Evolutionary conservation across 2,329 filamentous ascomycete genomes (phyloP).

Genomic region (Drechslera avenae): DNA sequence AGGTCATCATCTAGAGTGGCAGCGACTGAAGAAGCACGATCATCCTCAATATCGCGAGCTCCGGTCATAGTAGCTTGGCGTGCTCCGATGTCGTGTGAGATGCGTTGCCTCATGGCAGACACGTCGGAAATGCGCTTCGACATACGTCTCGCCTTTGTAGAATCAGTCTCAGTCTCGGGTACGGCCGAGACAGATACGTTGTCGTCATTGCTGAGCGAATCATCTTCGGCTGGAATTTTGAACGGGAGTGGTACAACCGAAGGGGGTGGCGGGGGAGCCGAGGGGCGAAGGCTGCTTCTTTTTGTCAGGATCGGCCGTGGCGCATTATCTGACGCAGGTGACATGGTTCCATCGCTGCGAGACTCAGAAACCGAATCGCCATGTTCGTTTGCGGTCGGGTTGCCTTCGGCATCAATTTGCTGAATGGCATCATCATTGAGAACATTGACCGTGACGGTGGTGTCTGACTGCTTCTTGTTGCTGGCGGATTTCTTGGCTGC

Average conservation of each 20-base stretch:
- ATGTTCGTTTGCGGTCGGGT: constrained; percentile 25
- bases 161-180: constrained; percentile 29
- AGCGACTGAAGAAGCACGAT: constrained; percentile 55
- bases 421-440: constrained; percentile 56
- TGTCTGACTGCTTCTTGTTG: constrained; percentile 44
- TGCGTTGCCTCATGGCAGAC: constrained; percentile 38
- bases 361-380: neutral
- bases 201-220: constrained; percentile 54
- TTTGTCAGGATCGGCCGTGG: constrained; percentile 4
- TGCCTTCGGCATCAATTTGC: constrained; percentile 40
- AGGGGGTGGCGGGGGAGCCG: constrained; percentile 54
- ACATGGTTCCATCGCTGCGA: constrained; percentile 4
- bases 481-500: constrained; percentile 48
- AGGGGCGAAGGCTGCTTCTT: constrained; percentile 29
- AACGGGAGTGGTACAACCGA: constrained; percentile 70
- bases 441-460: constrained; percentile 60
- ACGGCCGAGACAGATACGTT: constrained; percentile 63
- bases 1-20: constrained; percentile 65
- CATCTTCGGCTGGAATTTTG: constrained; percentile 58
- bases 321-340: constrained; percentile 9
- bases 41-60: constrained; percentile 43
- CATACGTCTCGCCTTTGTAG: constrained; percentile 27
- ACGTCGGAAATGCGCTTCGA: constrained; percentile 46
- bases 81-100: constrained; percentile 22
- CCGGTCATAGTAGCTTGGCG: constrained; percentile 48